These are phyloP conservation scores for Myxozyma udenii DNA, from an alignment of 805 yeast genomes.

Conservation along the genomic window DNA sequence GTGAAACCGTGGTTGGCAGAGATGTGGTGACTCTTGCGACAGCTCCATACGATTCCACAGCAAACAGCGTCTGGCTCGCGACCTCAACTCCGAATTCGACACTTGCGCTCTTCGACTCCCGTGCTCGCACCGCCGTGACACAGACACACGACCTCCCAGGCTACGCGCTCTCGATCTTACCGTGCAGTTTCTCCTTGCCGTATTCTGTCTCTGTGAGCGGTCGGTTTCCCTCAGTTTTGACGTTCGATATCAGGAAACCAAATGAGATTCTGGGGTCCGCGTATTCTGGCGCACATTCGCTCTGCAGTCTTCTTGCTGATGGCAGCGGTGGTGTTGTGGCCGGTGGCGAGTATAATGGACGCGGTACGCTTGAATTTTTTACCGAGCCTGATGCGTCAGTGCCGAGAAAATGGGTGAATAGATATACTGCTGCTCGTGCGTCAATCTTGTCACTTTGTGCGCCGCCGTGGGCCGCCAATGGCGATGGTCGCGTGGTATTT, in stretches of 20 bases:
- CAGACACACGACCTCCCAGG: conserved; percentile 11
- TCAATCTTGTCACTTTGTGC: conserved; percentile 17
- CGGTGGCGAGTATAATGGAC: conserved; percentile 30
- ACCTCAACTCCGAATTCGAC: neutral
- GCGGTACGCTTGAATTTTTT: conserved; percentile 28
- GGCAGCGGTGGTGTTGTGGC: conserved; percentile 14
- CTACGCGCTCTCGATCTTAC: conserved; percentile 16
- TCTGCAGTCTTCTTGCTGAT: conserved; percentile 9
- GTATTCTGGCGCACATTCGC: conserved; percentile 30
- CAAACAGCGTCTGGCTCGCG: neutral
- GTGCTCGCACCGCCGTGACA: neutral
- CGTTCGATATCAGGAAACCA: conserved; percentile 18
- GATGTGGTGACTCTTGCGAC: neutral
- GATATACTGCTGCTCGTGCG: conserved; percentile 28
- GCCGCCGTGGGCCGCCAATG: conserved; percentile 21
- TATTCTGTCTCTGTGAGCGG: conserved; percentile 18
- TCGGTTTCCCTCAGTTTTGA: conserved; percentile 23
- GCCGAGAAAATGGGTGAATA: conserved; percentile 17
- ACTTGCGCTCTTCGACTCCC: neutral
- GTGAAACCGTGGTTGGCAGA: too few species aligned
- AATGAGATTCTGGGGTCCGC: conserved; percentile 6
- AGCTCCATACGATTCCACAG: neutral
- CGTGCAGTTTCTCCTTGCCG: conserved; percentile 13
- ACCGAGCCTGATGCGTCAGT: neutral
- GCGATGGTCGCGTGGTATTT: conserved; percentile 2